Evolutionary conservation across 176 grass and related monocot genomes (phyloP), one percentile per base, ranked within the genome.

Genomic region (Coix lacrymajobi): DNA sequence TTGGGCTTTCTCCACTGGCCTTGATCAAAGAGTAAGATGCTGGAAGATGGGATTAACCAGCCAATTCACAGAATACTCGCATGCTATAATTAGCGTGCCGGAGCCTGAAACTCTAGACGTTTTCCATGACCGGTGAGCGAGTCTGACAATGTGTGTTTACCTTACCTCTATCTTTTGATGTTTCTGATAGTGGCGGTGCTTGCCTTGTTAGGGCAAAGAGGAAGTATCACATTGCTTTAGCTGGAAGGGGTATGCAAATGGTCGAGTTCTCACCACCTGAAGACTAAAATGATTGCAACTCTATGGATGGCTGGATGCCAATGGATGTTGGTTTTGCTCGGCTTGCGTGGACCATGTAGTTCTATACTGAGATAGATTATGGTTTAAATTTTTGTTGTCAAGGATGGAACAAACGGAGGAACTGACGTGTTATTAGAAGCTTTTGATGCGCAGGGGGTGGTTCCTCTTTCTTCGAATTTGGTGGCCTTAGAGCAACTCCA

Each of bases 231-330:
- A 88, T 98, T 66, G 92, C 89, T 12, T 88, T 98, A 37, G 90
- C 90, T n/a, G 92, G 91, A 62, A 95, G 96, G 85, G 96, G 92
- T 16, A 88, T 98, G 85, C 96, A 98, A 67, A 93, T 95, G 87
- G 87, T 98, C 8, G 92, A 93, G 4, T 98, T 95, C 76, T 85
- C 45, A 31, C 66, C 73, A 19, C 58, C 68, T 32, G 9, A 71
- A 62, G 58, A 20, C 14, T 22, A 77, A 51, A 32, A 61, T 20
- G 36, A 48, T 3, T 8, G 8, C 33, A 69, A 28, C 19, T 25
- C 12, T 31, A 67, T 38, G 65, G 36, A 68, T 17, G 65, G n/a
- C 8, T 38, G 65, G 36, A 68, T 17, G 65, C n/a, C 8, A 6
- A 74, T 49, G 28, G 71, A 32, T 51, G 8, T 49, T 33, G 10